These are phyloP conservation scores for Sporothrix dimorphospora DNA, from an alignment of 2,329 filamentous ascomycete genomes.

Conservation along the genomic window DNA sequence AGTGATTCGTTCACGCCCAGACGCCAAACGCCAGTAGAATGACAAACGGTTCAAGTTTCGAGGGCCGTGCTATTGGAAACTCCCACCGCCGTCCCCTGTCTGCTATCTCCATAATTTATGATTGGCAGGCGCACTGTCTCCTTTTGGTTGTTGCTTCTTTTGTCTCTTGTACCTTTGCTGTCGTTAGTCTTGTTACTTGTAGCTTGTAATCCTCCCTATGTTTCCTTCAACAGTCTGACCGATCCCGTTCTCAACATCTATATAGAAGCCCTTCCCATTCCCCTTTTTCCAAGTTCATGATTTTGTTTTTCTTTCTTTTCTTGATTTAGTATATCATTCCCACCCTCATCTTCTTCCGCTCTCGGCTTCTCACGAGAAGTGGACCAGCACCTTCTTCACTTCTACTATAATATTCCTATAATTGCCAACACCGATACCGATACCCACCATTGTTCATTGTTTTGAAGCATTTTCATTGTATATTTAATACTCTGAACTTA, in stretches of 20 bases:
- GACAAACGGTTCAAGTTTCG: background rate
- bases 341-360: background rate
- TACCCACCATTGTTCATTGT: background rate
- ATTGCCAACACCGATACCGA: background rate
- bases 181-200: background rate
- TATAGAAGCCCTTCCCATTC: conserved; percentile 15
- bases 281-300: background rate
- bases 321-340: background rate
- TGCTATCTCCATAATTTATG: background rate
- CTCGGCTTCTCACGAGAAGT: conserved; percentile 3
- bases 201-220: background rate
- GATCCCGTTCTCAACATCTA: background rate
- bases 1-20: background rate
- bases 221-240: background rate
- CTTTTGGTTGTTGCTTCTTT: background rate
- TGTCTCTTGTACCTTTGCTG: background rate
- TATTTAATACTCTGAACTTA: background rate
- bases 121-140: background rate
- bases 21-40: background rate
- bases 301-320: background rate
- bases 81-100: conserved; percentile 1
- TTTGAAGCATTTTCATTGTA: background rate
- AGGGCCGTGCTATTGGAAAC: background rate
- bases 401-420: background rate
- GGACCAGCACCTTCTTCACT: background rate